Percentiles rank a stretch among this genome's conserved stretches.
Conservation (phyloP, 148 eudicot species). For the Vaccinium macrocarpon region DNA sequence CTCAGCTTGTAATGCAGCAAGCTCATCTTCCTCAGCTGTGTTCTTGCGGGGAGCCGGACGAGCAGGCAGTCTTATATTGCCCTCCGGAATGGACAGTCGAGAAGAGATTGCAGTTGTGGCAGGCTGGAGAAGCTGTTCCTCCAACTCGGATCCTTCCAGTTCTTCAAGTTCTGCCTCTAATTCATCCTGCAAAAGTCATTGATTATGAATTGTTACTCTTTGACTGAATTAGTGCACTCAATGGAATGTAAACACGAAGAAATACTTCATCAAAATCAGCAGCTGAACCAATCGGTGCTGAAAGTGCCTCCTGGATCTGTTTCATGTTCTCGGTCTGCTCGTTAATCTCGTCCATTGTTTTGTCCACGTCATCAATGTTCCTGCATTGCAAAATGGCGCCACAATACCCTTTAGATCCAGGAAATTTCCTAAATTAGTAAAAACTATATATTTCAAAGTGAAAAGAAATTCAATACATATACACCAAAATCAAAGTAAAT, state of each 20-base stretch:
- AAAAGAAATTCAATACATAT: background rate
- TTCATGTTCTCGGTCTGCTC: constrained; percentile 75
- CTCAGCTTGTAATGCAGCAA: constrained; percentile 63
- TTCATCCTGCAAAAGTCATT: constrained; percentile 49
- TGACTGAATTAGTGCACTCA: background rate
- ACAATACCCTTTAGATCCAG: background rate
- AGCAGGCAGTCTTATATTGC: constrained; percentile 22
- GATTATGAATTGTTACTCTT: background rate
- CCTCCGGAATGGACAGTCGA: constrained; percentile 31
- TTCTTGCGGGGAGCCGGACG: constrained; percentile 44
- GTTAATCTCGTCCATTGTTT: constrained; percentile 79
- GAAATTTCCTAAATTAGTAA: background rate
- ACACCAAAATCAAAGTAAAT: background rate
- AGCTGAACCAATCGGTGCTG: constrained; percentile 57
- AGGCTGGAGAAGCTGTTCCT: constrained; percentile 69
- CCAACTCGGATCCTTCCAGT: constrained; percentile 66
- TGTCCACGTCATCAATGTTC: constrained; percentile 77
- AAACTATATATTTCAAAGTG: background rate
- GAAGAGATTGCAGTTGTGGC: constrained; percentile 39
- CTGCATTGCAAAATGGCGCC: constrained; percentile 29
- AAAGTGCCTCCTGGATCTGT: constrained; percentile 63
- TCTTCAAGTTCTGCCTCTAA: constrained; percentile 71
- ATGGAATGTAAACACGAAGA: background rate
- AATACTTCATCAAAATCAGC: constrained; percentile 63
- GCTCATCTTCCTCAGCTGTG: constrained; percentile 64